These are phyloP conservation scores for Orbilia ellipsospora DNA, from an alignment of 2,329 filamentous ascomycete species.

Conservation along the genomic window DNA sequence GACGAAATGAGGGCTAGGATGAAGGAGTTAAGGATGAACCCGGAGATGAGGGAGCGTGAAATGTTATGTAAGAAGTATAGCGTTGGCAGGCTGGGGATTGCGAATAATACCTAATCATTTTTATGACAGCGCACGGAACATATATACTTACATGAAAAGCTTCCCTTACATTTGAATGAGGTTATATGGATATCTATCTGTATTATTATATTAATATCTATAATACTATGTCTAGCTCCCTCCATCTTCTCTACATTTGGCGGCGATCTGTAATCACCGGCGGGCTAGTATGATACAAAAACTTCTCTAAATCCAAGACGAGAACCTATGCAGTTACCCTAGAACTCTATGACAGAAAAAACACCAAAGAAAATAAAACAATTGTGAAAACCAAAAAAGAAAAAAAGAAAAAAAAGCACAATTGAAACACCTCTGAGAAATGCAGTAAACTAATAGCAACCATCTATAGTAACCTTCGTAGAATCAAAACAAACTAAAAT, in stretches of 20 bases:
- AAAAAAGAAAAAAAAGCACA: slow-evolving; percentile 3
- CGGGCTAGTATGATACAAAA: too few species aligned
- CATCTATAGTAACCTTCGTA: slow-evolving; percentile 13
- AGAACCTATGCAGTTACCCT: background rate
- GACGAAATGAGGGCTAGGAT: slow-evolving; percentile 40
- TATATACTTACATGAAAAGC: too few species aligned
- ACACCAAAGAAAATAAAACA: background rate
- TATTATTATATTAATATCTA: too few species aligned
- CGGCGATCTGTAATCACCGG: too few species aligned
- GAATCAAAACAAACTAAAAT: slow-evolving; percentile 15
- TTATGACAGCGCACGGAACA: too few species aligned
- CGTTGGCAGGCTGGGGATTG: slow-evolving; percentile 25
- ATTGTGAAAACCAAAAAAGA: slow-evolving; percentile 14
- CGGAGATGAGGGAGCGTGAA: slow-evolving; percentile 39
- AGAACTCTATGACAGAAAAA: background rate
- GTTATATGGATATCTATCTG: too few species aligned
- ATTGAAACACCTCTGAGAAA: slow-evolving; percentile 5
- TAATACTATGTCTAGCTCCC: too few species aligned
- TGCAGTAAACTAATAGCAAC: slow-evolving; percentile 20
- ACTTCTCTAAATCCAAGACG: background rate
- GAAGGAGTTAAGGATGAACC: slow-evolving; percentile 37
- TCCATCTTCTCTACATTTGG: too few species aligned
- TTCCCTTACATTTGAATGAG: too few species aligned
- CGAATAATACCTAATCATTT: background rate
- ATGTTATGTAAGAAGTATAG: slow-evolving; percentile 31